These are phyloP conservation scores for Sarocladiaceae sp. DNA, from an alignment of 2,329 filamentous ascomycete genomes.

Conservation along the genomic window DNA sequence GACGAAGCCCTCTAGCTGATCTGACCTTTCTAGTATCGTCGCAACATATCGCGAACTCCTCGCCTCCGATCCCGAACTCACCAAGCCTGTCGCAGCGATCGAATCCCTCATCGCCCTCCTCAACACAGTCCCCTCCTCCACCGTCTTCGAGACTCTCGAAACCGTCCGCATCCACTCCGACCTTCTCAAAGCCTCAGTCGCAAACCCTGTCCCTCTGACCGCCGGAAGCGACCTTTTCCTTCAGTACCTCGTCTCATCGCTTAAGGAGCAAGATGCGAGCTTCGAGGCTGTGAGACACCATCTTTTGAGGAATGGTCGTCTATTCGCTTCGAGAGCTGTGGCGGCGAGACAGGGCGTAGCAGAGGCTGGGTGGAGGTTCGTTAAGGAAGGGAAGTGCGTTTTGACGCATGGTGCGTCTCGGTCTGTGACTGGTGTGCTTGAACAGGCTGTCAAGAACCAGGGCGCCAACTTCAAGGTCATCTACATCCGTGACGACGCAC, in stretches of 20 bases:
- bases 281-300: conserved; percentile 83
- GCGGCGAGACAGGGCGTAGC: conserved; percentile 82
- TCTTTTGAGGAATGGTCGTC: conserved; percentile 76
- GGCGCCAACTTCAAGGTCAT: conserved; percentile 81
- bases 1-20: neutral
- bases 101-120: conserved; percentile 87
- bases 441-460: conserved; percentile 62
- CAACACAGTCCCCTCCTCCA: conserved; percentile 72
- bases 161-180: conserved; percentile 74
- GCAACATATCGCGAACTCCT: conserved; percentile 51
- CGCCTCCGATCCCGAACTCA: conserved; percentile 71
- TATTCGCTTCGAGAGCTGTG: conserved; percentile 86
- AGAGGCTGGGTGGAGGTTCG: conserved; percentile 70
- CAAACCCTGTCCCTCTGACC: conserved; percentile 86
- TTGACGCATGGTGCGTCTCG: conserved; percentile 86
- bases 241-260: conserved; percentile 79
- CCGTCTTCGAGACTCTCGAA: conserved; percentile 90
- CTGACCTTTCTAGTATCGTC: conserved; percentile 44
- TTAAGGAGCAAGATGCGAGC: conserved; percentile 49
- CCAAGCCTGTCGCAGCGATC: conserved; percentile 93
- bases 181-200: conserved; percentile 71
- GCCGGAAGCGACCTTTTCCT: conserved; percentile 96
- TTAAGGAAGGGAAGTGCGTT: conserved; percentile 75
- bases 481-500: conserved; percentile 62
- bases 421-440: conserved; percentile 74